These are phyloP conservation scores for Aureobasidium sp. DNA, from an alignment of 2,329 filamentous ascomycete genomes.

Conservation along the genomic window DNA sequence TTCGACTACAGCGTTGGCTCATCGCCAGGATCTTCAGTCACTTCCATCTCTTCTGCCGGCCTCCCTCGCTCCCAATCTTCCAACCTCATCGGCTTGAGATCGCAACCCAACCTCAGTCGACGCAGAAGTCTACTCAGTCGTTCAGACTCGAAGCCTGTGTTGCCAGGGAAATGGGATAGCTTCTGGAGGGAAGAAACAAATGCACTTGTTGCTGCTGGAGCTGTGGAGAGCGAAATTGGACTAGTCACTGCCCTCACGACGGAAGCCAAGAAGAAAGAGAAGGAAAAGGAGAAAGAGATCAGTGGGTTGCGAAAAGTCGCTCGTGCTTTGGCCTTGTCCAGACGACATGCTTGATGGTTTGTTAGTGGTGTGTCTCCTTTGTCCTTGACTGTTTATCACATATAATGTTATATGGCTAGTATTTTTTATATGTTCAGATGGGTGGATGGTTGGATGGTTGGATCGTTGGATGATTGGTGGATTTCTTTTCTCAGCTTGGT, in stretches of 20 bases:
- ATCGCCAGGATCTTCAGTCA: background rate
- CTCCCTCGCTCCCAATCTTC: constrained; percentile 2
- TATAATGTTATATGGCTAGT: background rate
- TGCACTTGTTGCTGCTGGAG: background rate
- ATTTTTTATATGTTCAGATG: background rate
- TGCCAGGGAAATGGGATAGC: background rate
- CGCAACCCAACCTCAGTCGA: background rate
- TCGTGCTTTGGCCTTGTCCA: background rate
- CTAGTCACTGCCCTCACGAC: background rate
- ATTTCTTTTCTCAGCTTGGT: background rate
- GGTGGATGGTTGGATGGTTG: background rate
- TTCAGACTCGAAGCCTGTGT: background rate
- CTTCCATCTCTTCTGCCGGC: background rate
- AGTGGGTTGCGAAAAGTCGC: background rate
- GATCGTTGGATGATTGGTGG: too few relatives aligned
- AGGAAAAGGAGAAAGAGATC: background rate
- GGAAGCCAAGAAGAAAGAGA: background rate
- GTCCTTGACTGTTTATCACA: background rate
- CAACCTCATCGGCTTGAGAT: background rate
- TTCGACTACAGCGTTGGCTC: background rate
- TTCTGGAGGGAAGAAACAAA: background rate
- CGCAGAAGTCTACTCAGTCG: background rate
- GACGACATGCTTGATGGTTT: background rate
- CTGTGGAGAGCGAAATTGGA: background rate
- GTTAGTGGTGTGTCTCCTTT: background rate